Conservation (phyloP, 1,284 basidiomycete genomes). For the Ganoderma sinense region DNA sequence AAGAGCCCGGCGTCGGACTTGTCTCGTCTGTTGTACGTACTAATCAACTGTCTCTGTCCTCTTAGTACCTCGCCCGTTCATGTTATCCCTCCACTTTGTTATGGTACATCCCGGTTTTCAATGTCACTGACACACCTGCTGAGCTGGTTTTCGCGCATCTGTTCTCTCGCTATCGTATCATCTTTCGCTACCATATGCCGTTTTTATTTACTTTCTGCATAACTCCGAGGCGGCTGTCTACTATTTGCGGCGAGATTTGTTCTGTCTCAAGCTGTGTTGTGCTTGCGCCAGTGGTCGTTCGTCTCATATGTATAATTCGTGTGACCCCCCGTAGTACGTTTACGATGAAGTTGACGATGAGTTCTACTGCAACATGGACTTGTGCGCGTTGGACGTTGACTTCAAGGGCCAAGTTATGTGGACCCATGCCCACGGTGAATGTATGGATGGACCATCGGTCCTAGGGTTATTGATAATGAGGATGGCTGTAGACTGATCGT, state of each 20-base stretch:
- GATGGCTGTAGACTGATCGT: not conserved
- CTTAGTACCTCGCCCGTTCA: not conserved
- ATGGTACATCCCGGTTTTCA: not conserved
- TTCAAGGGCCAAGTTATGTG: no score
- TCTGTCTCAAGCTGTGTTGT: not conserved
- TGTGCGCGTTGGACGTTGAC: no score
- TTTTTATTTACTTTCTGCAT: constrained; percentile 14
- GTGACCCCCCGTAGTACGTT: not conserved
- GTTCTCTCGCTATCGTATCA: not conserved
- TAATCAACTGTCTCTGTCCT: not conserved
- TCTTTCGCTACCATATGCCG: constrained; percentile 13
- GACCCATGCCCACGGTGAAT: no score
- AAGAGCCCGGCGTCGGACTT: not conserved
- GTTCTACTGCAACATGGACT: not conserved
- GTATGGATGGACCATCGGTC: no score
- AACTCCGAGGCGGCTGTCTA: not conserved
- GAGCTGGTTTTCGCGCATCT: not conserved
- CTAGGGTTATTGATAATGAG: not conserved
- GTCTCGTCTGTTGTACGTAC: constrained; percentile 6
- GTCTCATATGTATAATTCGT: not conserved
- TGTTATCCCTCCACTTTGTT: not conserved
- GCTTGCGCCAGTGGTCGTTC: not conserved
- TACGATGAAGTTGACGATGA: not conserved
- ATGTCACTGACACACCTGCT: not conserved
- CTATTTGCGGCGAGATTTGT: not conserved